Conservation (phyloP, 169 alveolate species). For the Cryptosporidium andersoni region DNA sequence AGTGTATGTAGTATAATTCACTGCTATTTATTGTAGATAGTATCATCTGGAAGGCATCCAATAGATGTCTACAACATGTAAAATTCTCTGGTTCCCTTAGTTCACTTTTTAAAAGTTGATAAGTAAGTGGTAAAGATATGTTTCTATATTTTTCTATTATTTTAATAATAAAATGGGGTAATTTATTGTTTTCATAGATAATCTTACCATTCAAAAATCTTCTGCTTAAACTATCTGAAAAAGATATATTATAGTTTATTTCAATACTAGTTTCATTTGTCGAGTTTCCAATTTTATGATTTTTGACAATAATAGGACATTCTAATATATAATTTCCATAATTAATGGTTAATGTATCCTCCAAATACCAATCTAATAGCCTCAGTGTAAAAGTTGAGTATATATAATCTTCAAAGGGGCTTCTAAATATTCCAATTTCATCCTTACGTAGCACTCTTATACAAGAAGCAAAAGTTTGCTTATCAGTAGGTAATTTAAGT, state of each 20-base stretch:
- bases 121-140: too few species aligned
- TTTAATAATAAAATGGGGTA: not conserved
- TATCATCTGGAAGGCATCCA: slow-evolving; percentile 12
- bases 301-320: slow-evolving; percentile 7
- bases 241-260: too few species aligned
- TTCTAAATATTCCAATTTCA: slow-evolving; percentile 16
- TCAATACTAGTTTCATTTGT: too few species aligned
- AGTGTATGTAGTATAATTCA: slow-evolving; percentile 22
- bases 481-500: slow-evolving; percentile 13
- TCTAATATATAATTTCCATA: slow-evolving; percentile 1
- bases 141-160: too few species aligned
- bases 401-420: not conserved
- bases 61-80: too few species aligned
- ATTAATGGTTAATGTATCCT: not conserved
- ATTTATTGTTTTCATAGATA: slow-evolving; percentile 19
- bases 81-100: too few species aligned
- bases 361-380: slow-evolving; percentile 56
- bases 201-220: too few species aligned
- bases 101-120: too few species aligned
- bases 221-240: not conserved
- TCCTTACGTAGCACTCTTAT: slow-evolving; percentile 46
- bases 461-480: slow-evolving; percentile 40
- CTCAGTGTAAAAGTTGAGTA: not conserved
- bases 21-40: slow-evolving; percentile 13
- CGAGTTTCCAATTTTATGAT: not conserved